Evolutionary conservation across 2,329 filamentous ascomycete genomes (phyloP).

Genomic region (Fusarium praegraminearum): DNA sequence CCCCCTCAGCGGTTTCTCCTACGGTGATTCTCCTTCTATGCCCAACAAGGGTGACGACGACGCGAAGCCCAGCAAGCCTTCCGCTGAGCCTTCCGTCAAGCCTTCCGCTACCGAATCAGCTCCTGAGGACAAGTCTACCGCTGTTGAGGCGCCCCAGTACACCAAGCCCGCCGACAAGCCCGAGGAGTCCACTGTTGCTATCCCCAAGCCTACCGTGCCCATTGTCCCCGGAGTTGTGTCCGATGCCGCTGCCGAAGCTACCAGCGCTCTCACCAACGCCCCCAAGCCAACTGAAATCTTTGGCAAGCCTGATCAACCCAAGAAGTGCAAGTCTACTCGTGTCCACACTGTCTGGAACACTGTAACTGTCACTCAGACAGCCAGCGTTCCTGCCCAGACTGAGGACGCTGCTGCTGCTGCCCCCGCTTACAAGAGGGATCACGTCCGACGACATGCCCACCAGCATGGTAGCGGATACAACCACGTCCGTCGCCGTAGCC

Average conservation of each 20-base stretch:
- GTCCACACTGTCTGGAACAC: slow-evolving; percentile 59
- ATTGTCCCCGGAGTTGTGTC: slow-evolving; percentile 34
- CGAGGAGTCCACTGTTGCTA: slow-evolving; percentile 9
- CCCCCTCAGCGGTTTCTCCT: slow-evolving; percentile 64
- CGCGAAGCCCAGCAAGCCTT: slow-evolving; percentile 20
- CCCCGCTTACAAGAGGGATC: slow-evolving; percentile 43
- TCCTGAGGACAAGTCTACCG: slow-evolving; percentile 27
- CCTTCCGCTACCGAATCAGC: slow-evolving; percentile 30
- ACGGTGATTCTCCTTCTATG: slow-evolving; percentile 50
- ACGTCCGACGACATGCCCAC: slow-evolving; percentile 53
- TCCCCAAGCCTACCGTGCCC: slow-evolving; percentile 19
- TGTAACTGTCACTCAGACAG: slow-evolving; percentile 57
- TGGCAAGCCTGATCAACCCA: slow-evolving; percentile 37
- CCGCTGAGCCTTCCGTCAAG: slow-evolving; percentile 6
- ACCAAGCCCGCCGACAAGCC: slow-evolving; percentile 25
- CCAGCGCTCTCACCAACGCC: slow-evolving; percentile 17
- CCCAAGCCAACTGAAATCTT: slow-evolving; percentile 35
- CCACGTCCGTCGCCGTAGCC: slow-evolving; percentile 46
- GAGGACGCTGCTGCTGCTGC: slow-evolving; percentile 22
- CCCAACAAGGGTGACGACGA: slow-evolving; percentile 23
- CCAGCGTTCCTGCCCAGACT: slow-evolving; percentile 36
- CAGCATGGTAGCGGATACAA: slow-evolving; percentile 48
- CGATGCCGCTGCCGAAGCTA: slow-evolving; percentile 30
- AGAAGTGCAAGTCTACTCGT: slow-evolving; percentile 46
- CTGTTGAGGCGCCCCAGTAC: slow-evolving; percentile 16